These are phyloP conservation scores for Talaromyces proteolyticus DNA, from an alignment of 495 filamentous ascomycete species.

Conservation along the genomic window DNA sequence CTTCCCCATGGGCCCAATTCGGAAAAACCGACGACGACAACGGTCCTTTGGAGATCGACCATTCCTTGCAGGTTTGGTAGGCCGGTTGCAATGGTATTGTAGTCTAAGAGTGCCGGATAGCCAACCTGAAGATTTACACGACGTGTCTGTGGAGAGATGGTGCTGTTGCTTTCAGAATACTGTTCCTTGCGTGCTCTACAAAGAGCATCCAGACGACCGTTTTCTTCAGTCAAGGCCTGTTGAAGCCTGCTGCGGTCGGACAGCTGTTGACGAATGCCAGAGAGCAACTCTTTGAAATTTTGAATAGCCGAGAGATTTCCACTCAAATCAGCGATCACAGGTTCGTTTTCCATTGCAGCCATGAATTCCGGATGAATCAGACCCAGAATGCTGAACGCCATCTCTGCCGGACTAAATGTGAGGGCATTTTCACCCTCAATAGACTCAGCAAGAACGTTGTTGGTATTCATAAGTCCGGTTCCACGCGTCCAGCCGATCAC, in stretches of 20 bases:
- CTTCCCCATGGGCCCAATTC: constrained; percentile 18
- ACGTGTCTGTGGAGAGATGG: neutral
- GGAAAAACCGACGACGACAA: constrained; percentile 16
- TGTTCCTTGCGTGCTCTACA: no score
- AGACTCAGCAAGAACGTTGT: constrained; percentile 13
- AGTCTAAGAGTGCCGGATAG: constrained; percentile 5
- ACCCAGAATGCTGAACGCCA: constrained; percentile 16
- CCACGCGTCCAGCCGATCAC: constrained; percentile 20
- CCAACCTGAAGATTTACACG: neutral
- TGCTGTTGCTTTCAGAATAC: neutral
- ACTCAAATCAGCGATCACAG: constrained; percentile 13
- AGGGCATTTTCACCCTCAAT: constrained; percentile 10
- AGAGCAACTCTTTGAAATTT: neutral
- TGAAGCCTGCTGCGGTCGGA: neutral
- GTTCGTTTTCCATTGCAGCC: constrained; percentile 4
- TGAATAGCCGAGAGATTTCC: constrained; percentile 7
- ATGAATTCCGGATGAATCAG: constrained; percentile 6
- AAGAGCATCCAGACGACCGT: no score
- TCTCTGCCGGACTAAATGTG: constrained; percentile 17
- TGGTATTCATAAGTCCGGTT: constrained; percentile 14
- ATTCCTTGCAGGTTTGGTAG: constrained; percentile 9
- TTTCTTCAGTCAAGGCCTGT: neutral
- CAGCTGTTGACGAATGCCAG: neutral
- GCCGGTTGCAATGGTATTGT: neutral
- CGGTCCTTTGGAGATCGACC: constrained; percentile 12